Percentiles rank a stretch among this genome's conserved stretches.
These are phyloP conservation scores for Bipolaris oryzae DNA, from an alignment of 2,329 filamentous ascomycete genomes.

Conservation along the genomic window DNA sequence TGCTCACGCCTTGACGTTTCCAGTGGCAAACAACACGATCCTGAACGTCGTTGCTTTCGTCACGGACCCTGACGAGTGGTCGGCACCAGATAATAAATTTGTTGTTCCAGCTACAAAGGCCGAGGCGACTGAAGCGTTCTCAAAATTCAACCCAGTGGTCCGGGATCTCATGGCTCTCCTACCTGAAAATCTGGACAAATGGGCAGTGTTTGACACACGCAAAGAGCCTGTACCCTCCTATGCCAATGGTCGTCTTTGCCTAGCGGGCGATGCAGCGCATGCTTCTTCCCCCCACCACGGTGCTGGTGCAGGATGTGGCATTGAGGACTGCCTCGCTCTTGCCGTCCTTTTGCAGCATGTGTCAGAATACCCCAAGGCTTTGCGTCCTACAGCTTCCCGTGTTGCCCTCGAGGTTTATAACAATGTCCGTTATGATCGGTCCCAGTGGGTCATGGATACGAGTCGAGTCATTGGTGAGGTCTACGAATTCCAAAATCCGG, in stretches of 20 bases:
- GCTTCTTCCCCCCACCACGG: constrained; percentile 25
- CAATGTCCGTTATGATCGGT: constrained; percentile 12
- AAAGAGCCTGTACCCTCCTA: constrained; percentile 19
- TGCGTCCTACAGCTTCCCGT: constrained; percentile 2
- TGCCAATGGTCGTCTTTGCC: constrained; percentile 14
- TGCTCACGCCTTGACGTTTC: constrained; percentile 21
- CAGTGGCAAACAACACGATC: constrained; percentile 17
- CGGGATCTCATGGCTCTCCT: constrained; percentile 10
- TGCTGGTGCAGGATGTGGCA: constrained; percentile 23
- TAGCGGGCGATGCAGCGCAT: constrained; percentile 30
- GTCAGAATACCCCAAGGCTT: neutral
- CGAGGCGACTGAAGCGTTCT: constrained; percentile 15
- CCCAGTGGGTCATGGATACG: constrained; percentile 18
- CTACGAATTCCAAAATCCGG: constrained; percentile 17
- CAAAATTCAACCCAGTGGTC: constrained; percentile 7
- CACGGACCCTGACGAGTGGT: constrained; percentile 18
- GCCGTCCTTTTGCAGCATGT: neutral
- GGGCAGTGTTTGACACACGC: constrained; percentile 26
- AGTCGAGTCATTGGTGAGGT: constrained; percentile 18
- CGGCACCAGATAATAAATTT: constrained; percentile 1
- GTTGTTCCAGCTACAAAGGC: constrained; percentile 11
- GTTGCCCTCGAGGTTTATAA: constrained; percentile 21
- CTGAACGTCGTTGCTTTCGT: constrained; percentile 25
- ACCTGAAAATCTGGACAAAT: constrained; percentile 15
- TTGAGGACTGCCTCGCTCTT: constrained; percentile 42